Conservation (phyloP, 306 rosid species). For the Medicago arabica region DNA sequence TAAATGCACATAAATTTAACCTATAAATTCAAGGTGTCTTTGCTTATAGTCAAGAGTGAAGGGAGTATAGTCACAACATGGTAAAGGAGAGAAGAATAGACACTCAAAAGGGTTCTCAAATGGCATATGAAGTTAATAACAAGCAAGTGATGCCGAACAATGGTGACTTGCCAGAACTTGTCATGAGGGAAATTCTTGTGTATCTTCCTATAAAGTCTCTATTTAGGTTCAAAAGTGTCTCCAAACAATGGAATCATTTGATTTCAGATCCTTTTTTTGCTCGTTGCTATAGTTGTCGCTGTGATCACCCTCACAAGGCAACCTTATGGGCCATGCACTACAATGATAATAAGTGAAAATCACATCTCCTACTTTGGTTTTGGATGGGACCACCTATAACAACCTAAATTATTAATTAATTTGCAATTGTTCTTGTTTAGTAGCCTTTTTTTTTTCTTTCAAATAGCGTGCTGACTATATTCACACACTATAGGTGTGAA, state of each 20-base stretch:
- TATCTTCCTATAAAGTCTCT: background rate
- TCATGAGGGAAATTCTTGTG: background rate
- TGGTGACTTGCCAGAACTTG: background rate
- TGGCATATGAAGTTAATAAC: background rate
- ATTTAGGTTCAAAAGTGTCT: slow-evolving; percentile 13
- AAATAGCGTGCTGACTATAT: too few species aligned
- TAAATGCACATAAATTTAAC: background rate
- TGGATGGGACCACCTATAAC: background rate
- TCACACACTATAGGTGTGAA: too few species aligned
- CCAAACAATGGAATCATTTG: background rate
- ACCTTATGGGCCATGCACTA: background rate
- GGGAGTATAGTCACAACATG: background rate
- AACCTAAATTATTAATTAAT: background rate
- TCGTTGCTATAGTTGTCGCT: background rate
- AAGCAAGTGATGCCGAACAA: background rate
- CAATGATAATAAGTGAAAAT: background rate
- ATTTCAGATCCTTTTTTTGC: slow-evolving; percentile 6
- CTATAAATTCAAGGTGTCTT: background rate
- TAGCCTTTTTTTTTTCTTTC: too few species aligned
- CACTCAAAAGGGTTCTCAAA: background rate
- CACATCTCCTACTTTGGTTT: background rate
- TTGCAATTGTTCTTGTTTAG: background rate
- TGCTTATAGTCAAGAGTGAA: background rate
- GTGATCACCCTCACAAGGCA: background rate
- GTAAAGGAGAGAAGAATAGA: background rate